Conservation (phyloP, 306 rosid genomes). For the Lathyrus oleraceus region DNA sequence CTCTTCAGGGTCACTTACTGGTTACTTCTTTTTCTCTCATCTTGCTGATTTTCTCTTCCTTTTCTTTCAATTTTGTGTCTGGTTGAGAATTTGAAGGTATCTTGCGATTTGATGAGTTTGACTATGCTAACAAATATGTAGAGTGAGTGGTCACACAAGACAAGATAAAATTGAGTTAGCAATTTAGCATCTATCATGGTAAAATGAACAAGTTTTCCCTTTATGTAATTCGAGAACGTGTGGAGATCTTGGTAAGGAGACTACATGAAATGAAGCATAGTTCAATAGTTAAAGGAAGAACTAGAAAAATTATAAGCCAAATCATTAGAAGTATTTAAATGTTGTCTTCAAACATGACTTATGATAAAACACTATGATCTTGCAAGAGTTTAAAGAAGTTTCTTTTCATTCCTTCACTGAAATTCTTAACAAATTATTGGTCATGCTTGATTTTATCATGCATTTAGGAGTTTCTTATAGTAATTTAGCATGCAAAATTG, state of each 20-base stretch:
- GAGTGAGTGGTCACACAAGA: not conserved
- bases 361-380: no score
- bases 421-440: no score
- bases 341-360: no score
- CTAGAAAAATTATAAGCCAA: no score
- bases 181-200: not conserved
- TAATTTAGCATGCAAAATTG: no score
- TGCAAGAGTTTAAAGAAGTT: no score
- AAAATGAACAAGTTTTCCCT: not conserved
- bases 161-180: not conserved
- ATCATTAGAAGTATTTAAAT: no score
- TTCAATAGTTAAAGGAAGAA: no score
- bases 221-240: not conserved
- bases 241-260: not conserved
- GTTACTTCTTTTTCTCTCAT: constrained; percentile 45
- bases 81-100: not conserved
- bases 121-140: not conserved
- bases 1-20: constrained; percentile 92
- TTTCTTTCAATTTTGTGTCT: not conserved
- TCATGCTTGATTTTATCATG: not conserved
- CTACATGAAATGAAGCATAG: not conserved
- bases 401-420: no score
- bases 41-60: constrained; percentile 10
- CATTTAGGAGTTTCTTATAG: not conserved
- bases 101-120: not conserved